phyloP scores from a whole-genome alignment of 306 rosid species.

The Trifolium repens region DNA sequence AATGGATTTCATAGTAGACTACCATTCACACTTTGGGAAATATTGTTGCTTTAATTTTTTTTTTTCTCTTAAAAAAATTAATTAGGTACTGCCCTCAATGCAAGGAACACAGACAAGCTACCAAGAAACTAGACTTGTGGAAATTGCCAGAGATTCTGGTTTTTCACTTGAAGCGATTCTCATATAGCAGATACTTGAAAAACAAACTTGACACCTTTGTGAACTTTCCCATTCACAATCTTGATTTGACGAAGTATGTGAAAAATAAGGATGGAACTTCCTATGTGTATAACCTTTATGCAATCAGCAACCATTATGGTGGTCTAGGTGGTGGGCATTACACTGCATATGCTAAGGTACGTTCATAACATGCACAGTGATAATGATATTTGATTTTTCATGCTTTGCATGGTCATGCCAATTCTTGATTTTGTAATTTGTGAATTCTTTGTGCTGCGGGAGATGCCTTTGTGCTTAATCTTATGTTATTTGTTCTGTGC shows the following conservation, averaged over 20 bases:
- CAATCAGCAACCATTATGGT: conserved; percentile 98
- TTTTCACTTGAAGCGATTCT: conserved; percentile 95
- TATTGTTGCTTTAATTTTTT: conserved; percentile 12
- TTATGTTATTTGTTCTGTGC: conserved; percentile 40
- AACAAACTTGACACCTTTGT: conserved; percentile 96
- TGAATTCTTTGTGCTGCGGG: conserved; percentile 16
- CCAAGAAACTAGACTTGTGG: conserved; percentile 98
- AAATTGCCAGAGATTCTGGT: conserved; percentile 94
- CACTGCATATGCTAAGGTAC: conserved; percentile 93
- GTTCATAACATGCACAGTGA: neutral
- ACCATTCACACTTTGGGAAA: conserved; percentile 30
- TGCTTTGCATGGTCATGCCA: conserved; percentile 22
- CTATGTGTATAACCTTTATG: conserved; percentile 76
- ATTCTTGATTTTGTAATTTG: conserved; percentile 14
- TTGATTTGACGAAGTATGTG: conserved; percentile 89
- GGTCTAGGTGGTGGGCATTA: conserved; percentile 99
- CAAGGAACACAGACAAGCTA: conserved; percentile 98
- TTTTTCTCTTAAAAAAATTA: conserved; percentile 7
- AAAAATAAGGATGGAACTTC: conserved; percentile 75
- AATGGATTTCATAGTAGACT: conserved; percentile 34
- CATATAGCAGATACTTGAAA: conserved; percentile 92
- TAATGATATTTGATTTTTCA: neutral
- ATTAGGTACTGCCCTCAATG: conserved; percentile 94
- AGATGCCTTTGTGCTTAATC: conserved; percentile 33
- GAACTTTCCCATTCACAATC: conserved; percentile 89